These are phyloP conservation scores for Microdochium paspali DNA, from an alignment of 2,329 filamentous ascomycete species.

Conservation along the genomic window DNA sequence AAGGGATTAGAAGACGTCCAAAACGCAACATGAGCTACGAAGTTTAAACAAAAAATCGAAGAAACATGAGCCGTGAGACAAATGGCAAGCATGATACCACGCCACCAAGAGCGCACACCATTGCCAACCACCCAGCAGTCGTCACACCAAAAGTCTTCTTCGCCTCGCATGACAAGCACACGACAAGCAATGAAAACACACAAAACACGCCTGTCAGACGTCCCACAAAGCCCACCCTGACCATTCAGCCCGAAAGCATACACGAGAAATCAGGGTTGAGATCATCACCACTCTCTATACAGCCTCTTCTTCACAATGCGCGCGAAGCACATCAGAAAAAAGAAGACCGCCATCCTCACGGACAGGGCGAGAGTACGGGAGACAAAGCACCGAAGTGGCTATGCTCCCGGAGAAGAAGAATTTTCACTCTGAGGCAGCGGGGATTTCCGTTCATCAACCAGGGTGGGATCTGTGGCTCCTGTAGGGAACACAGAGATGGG, in stretches of 20 bases:
- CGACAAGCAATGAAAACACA: constrained; percentile 48
- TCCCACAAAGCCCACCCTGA: constrained; percentile 75
- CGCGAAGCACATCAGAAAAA: too few species aligned
- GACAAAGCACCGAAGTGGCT: constrained; percentile 25
- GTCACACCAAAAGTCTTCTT: constrained; percentile 33
- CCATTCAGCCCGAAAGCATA: constrained; percentile 64
- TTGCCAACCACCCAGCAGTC: too few species aligned
- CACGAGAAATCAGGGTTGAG: constrained; percentile 60
- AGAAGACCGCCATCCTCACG: constrained; percentile 48
- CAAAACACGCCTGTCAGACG: constrained; percentile 72
- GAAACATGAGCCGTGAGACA: too few species aligned
- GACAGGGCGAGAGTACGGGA: constrained; percentile 46
- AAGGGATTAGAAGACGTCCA: too few species aligned
- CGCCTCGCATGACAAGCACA: constrained; percentile 34
- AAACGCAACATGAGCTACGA: too few species aligned
- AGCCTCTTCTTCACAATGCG: constrained; percentile 25
- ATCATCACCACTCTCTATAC: constrained; percentile 94
- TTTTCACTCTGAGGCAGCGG: constrained; percentile 82
- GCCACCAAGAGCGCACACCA: too few species aligned
- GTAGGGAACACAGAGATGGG: constrained; percentile 86
- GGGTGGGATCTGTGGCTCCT: constrained; percentile 90
- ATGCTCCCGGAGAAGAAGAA: constrained; percentile 24
- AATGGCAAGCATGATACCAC: too few species aligned
- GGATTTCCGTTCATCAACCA: constrained; percentile 91
- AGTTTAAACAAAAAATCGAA: too few species aligned